These are phyloP conservation scores for Hordeum pubiflorum DNA, from an alignment of 202 grass and related monocot genomes.

Conservation along the genomic window DNA sequence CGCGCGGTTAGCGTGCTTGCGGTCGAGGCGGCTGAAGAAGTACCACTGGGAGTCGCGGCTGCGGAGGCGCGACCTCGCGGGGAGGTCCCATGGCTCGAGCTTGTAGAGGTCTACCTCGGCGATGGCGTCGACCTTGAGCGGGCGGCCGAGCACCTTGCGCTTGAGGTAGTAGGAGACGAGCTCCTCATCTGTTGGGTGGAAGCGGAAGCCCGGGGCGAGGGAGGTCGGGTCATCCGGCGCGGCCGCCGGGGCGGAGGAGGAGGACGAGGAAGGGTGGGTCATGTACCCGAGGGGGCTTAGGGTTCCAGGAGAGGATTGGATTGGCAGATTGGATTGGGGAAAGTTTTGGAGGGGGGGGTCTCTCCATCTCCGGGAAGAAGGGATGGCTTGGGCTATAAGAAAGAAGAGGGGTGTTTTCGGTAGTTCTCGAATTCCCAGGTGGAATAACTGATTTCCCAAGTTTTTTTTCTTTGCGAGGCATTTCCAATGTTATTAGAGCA, in stretches of 20 bases:
- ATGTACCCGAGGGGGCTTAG: slow-evolving; percentile 18
- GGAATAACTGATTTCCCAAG: too few species aligned
- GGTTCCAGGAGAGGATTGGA: slow-evolving; percentile 8
- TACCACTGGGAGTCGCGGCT: slow-evolving; percentile 95
- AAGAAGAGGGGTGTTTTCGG: slow-evolving; percentile 31
- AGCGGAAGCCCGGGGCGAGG: slow-evolving; percentile 82
- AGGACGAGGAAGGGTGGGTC: slow-evolving; percentile 32
- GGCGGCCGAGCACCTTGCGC: slow-evolving; percentile 62
- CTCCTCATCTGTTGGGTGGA: slow-evolving; percentile 97
- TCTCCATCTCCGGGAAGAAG: slow-evolving; percentile 6
- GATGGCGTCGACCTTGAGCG: slow-evolving; percentile 82
- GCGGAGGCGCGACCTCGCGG: slow-evolving; percentile 54
- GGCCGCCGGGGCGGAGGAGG: slow-evolving; percentile 23
- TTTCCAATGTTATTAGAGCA: too few species aligned
- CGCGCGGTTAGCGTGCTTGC: slow-evolving; percentile 76
- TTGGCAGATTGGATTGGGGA: slow-evolving; percentile 14
- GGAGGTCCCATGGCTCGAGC: slow-evolving; percentile 83
- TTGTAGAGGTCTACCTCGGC: slow-evolving; percentile 93
- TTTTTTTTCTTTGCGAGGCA: too few species aligned
- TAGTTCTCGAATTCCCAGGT: background rate
- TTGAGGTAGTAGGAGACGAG: slow-evolving; percentile 98
- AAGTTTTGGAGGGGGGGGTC: background rate
- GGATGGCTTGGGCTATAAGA: slow-evolving; percentile 58
- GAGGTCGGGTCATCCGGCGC: slow-evolving; percentile 42
- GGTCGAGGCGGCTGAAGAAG: slow-evolving; percentile 95